Evolutionary conservation across 225 moss, liverwort and hornwort species (phyloP).

Genomic region (Pseudoscleropodium purum): DNA sequence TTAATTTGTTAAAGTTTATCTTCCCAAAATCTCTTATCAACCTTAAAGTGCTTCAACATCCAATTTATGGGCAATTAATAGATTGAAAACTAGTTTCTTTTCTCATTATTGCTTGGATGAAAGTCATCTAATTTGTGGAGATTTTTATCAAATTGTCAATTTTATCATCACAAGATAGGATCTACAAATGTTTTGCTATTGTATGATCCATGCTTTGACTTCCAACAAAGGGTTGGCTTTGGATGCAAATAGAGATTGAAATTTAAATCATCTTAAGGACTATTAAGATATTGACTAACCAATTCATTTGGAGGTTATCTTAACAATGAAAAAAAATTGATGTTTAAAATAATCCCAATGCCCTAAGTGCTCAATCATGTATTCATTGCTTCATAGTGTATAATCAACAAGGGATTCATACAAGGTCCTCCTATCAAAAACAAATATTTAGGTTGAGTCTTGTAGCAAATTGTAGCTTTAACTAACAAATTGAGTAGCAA

Average conservation of each 20-base stretch:
- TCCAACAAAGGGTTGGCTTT: accelerated
- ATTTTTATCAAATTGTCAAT: no score
- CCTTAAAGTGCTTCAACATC: no score
- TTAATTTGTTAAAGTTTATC: no score
- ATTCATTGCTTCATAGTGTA: background rate
- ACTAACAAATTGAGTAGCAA: background rate
- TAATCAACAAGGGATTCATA: background rate
- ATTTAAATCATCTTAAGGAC: background rate
- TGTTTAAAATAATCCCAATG: no score
- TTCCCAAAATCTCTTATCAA: no score
- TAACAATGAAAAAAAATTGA: background rate
- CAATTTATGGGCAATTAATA: no score
- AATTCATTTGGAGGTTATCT: background rate
- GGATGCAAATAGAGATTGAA: accelerated
- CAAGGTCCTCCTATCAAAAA: background rate
- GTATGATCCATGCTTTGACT: background rate
- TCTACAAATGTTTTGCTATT: background rate
- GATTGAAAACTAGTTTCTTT: no score
- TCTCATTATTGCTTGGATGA: no score
- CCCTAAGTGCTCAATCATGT: background rate
- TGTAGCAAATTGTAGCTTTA: background rate
- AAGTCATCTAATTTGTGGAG: no score
- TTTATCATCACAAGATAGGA: accelerated
- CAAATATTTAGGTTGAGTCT: background rate
- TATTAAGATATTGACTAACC: background rate